Evolutionary conservation across 2,329 filamentous ascomycete species (phyloP), one percentile per base, ranked within the genome.

Genomic region (Colletotrichum falcatum): DNA sequence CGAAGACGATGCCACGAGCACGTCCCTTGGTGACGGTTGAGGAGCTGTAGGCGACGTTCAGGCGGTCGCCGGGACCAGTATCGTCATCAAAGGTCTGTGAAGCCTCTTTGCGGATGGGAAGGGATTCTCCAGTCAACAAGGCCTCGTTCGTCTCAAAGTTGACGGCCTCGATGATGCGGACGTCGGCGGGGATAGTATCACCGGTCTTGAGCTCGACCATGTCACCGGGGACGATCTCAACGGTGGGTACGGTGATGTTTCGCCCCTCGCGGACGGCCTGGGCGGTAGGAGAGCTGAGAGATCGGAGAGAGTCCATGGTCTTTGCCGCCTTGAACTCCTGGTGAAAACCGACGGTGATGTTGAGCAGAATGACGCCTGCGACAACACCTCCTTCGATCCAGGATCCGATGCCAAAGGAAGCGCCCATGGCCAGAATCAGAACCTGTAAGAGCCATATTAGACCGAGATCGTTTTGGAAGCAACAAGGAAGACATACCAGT

Each of bases 111-210:
- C 82, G 83, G 2, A 89, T 86, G 23, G 89, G 89, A 0, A 90
- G 81, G 11, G 89, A 90, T 77, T 91, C 89, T 59, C 89, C 89
- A 2, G 89, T 91, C 16, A 91, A 83, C 26, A 90, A 83, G 1
- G 89, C 88, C 77, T 91, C 89, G 71, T 94, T 90, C 72, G 89
- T 91, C 74, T 90, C 89, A 51, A 91, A 86, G 78, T 92, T 92
- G 81, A 91, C 86, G 30, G 84, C 86, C 72, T 90, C 86, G 46
- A 89, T 74, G 2, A 87, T 76, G 61, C 88, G 83, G 8, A 90
- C 78, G 74, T 91, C 89, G 5, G 88, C 89, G 26, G 89, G 88
- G 30, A 90, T 83, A n/a, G 87, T 88, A 73, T 90, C 88, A 54
- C 89, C 88, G 1, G 83, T 87, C 78, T 83, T 86, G 75, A 86